Conservation (phyloP, 179 eudicot genomes). For the Carnegiea gigantea region DNA sequence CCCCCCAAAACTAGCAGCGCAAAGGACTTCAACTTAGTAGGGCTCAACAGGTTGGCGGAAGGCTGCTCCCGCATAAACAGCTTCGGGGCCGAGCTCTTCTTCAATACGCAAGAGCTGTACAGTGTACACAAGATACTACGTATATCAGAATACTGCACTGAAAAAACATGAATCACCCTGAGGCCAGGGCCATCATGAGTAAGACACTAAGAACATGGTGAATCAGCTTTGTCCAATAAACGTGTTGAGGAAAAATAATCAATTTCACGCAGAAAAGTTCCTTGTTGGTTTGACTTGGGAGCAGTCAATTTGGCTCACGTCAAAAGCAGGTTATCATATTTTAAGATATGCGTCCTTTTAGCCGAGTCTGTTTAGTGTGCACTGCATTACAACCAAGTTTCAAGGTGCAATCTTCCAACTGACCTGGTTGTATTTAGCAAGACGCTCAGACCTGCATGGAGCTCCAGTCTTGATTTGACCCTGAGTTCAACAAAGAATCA, state of each 20-base stretch:
- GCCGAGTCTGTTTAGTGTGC: no score
- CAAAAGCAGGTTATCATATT: not conserved
- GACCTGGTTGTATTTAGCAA: conserved; percentile 97
- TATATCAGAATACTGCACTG: no score
- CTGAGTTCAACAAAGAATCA: conserved; percentile 35
- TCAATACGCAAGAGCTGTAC: conserved; percentile 81
- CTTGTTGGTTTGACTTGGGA: not conserved
- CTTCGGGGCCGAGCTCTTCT: conserved; percentile 90
- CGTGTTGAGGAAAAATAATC: not conserved
- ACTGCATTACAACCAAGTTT: no score
- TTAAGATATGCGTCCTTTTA: not conserved
- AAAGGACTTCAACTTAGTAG: conserved; percentile 40
- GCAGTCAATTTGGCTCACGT: not conserved
- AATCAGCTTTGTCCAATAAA: no score
- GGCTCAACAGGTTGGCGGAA: conserved; percentile 88
- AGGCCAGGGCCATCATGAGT: no score
- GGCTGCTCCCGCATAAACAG: conserved; percentile 80
- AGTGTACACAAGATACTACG: no score
- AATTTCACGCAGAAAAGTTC: not conserved
- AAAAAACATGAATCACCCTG: no score
- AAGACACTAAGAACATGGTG: no score
- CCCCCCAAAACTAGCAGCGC: not conserved
- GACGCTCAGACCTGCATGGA: conserved; percentile 98
- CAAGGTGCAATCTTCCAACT: not conserved
- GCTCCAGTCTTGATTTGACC: conserved; percentile 99